Percentiles rank a stretch among this genome's conserved stretches.
Evolutionary conservation across 2,329 filamentous ascomycete species (phyloP).

Genomic region (Capronia americana): DNA sequence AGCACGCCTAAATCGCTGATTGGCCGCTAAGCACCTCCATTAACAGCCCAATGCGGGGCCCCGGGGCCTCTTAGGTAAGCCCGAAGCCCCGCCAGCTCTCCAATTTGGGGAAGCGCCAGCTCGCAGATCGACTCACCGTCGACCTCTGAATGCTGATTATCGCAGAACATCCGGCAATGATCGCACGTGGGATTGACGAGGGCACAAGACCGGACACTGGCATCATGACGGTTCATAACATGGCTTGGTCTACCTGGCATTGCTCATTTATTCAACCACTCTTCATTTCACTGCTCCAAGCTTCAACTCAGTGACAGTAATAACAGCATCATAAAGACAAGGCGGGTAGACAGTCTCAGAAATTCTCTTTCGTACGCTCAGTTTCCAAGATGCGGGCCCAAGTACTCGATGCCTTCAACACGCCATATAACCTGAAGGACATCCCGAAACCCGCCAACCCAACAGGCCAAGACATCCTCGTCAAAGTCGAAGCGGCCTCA

Average conservation of each 20-base stretch:
- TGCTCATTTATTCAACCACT: too few relatives aligned
- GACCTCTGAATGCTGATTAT: too few relatives aligned
- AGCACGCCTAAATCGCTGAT: neutral
- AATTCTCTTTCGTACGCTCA: too few relatives aligned
- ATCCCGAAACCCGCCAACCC: neutral
- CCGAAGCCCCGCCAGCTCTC: neutral
- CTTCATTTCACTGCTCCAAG: too few relatives aligned
- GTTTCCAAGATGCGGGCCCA: slow-evolving; percentile 28
- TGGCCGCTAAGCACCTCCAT: neutral
- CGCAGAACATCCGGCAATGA: too few relatives aligned
- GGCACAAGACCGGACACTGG: neutral
- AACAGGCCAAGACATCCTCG: slow-evolving; percentile 12
- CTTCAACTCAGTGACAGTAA: too few relatives aligned
- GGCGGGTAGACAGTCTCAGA: too few relatives aligned
- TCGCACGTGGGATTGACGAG: too few relatives aligned
- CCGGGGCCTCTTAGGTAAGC: neutral
- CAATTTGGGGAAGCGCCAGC: neutral
- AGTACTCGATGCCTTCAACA: slow-evolving; percentile 31
- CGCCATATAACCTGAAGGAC: slow-evolving; percentile 26
- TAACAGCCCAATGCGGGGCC: neutral
- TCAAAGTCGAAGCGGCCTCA: slow-evolving; percentile 51
- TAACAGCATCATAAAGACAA: too few relatives aligned
- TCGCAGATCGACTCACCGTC: neutral
- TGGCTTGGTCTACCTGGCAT: too few relatives aligned
- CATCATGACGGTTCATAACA: neutral